Base-by-base conservation (phyloP, 2,329 filamentous ascomycete species). In the Talaromyces sp. region DNA sequence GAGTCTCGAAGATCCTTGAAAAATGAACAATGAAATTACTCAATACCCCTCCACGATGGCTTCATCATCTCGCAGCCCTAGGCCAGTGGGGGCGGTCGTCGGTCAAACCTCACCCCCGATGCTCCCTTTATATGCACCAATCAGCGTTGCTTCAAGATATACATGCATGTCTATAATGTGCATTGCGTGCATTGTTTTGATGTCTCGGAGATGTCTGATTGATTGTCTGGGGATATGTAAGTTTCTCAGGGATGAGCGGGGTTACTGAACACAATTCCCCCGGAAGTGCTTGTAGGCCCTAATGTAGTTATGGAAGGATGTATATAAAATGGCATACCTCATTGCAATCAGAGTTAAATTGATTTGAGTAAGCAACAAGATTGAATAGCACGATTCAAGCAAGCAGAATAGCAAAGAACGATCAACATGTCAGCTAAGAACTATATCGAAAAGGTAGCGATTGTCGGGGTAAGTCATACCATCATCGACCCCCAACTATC, bases 381-480 rank as follows among this genome's bases (percentile, higher is more conserved):
- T 31, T 31, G 27, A 31, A 6, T 6, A 31, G 27, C 3, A 1
- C 27, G 7, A 1, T 4, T 31, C 27, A 31, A 31, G 27, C 27
- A 31, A 31, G 27, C 27, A 31, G 1, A 31, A 31, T 31, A 31
- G 27, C 5, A 31, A 31, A 31, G 27, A 4, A 31, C 27, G 24
- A 54, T 9, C 24, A 33, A n/a, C 1, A 54, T 54, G 49, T 54
- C 49, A 11, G 31, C 9, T 27, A 54, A 35, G 10, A 80, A 79
- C 65, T 60, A 68, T 64, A 73, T 80, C 19, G 70, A 76, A 56
- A 74, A 73, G 66, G 71, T 80, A 27, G 78, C 78, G 52, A 75
- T 80, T 65, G 74, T 80, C 27, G 78, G 78, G 1, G 76, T 77
- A 75, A 56, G 72, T 66, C 5, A 49, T 14, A 2, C 19, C 27